A percentile compares a stretch with the other conserved stretches of the same genome.
phyloP scores from a whole-genome alignment of 441 rosid species.

The Pelargonium fulgidum region DNA sequence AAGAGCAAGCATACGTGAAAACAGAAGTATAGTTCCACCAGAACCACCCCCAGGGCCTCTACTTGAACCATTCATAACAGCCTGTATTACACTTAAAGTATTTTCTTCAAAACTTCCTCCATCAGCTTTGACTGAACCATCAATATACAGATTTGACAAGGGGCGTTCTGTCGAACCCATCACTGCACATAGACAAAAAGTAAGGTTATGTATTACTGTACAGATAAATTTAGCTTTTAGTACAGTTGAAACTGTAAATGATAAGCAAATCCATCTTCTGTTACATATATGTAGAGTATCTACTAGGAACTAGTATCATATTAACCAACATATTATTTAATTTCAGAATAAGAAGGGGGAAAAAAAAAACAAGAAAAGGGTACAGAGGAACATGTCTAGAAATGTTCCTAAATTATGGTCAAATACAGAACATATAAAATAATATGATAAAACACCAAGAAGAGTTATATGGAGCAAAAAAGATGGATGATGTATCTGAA shows the following conservation, averaged over 20 bases:
- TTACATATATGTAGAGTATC: not conserved
- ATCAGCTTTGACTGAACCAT: slow-evolving; percentile 78
- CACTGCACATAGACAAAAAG: slow-evolving; percentile 38
- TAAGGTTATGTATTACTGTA: not conserved
- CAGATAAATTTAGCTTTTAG: not conserved
- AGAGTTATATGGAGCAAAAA: no score
- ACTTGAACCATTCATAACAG: slow-evolving; percentile 27
- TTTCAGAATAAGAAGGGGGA: no score
- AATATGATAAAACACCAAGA: no score
- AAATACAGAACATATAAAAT: no score
- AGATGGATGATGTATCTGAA: no score
- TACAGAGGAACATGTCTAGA: no score
- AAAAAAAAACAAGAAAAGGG: no score
- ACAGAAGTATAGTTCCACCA: slow-evolving; percentile 88
- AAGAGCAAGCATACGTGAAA: slow-evolving; percentile 56
- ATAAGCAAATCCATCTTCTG: not conserved
- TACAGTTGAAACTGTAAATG: not conserved
- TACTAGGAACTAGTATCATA: not conserved
- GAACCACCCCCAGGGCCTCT: slow-evolving; percentile 94
- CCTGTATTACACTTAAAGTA: slow-evolving; percentile 22
- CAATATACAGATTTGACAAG: slow-evolving; percentile 64
- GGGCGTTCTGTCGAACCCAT: slow-evolving; percentile 98
- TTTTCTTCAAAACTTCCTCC: slow-evolving; percentile 60
- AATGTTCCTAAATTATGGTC: no score
- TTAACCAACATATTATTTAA: no score